Evolutionary conservation across 768 basidiomycete species (phyloP).

Genomic region (Cyclocybe aegerita): DNA sequence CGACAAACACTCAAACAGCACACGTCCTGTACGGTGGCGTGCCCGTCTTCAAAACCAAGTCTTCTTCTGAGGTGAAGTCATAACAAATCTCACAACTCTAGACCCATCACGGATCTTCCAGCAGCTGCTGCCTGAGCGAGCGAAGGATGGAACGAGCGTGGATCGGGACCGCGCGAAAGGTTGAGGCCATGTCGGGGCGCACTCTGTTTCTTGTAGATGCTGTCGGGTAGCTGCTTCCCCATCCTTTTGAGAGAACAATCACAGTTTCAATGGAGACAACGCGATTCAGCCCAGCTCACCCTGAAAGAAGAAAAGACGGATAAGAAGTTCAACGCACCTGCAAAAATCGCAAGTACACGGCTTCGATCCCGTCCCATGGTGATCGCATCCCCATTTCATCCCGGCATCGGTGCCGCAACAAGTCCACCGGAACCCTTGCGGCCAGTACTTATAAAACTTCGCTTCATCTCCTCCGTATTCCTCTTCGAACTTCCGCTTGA

Average conservation of each 20-base stretch:
- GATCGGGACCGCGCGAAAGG: slow-evolving; percentile 32
- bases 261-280: too few species aligned
- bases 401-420: slow-evolving; percentile 35
- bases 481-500: slow-evolving; percentile 26
- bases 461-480: slow-evolving; percentile 25
- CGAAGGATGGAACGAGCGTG: slow-evolving; percentile 24
- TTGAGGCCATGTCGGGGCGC: slow-evolving; percentile 29
- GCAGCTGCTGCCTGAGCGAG: slow-evolving; percentile 17
- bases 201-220: slow-evolving; percentile 26
- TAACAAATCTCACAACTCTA: slow-evolving; percentile 21
- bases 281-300: background rate
- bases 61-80: too few species aligned
- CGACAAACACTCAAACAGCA: too few species aligned
- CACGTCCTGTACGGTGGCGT: too few species aligned
- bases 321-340: slow-evolving; percentile 21
- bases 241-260: slow-evolving; percentile 19
- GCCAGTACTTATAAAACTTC: slow-evolving; percentile 28
- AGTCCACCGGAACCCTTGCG: slow-evolving; percentile 35
- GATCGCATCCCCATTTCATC: slow-evolving; percentile 36
- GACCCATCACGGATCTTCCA: slow-evolving; percentile 20
- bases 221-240: slow-evolving; percentile 30
- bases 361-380: slow-evolving; percentile 34
- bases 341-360: slow-evolving; percentile 39
- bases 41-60: too few species aligned
- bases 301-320: background rate